phyloP scores from a whole-genome alignment of 257 asterid genomes.

The Nicotiana tabacum region DNA sequence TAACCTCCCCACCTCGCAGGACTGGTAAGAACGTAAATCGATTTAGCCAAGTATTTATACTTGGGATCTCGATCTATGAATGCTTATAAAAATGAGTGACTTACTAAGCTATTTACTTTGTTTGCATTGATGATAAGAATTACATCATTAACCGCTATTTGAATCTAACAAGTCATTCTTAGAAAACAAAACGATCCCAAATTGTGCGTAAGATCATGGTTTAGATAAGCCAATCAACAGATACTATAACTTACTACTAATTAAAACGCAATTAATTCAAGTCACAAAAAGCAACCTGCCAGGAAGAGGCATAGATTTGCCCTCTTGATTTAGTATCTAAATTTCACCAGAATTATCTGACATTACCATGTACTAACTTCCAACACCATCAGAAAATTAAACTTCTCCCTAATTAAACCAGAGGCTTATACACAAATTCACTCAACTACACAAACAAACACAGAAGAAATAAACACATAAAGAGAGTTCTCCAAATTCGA shows the following conservation, averaged over 20 bases:
- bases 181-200: background rate
- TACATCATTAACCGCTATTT: background rate
- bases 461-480: background rate
- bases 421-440: background rate
- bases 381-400: background rate
- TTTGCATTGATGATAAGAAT: background rate
- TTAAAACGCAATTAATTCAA: background rate
- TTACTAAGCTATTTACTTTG: background rate
- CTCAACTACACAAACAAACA: background rate
- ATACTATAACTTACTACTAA: background rate
- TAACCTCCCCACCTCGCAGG: background rate
- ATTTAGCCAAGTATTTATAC: background rate
- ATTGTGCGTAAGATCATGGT: background rate
- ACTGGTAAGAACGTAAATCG: background rate
- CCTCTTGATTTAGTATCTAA: background rate
- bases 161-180: background rate
- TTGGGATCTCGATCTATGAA: background rate
- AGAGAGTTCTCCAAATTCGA: background rate
- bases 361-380: background rate
- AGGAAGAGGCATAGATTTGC: background rate
- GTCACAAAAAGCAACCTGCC: background rate
- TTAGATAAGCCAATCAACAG: background rate
- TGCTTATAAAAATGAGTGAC: background rate
- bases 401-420: background rate
- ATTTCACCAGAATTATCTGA: background rate